Conservation (phyloP, 441 rosid genomes). For the Capsella rubella region DNA sequence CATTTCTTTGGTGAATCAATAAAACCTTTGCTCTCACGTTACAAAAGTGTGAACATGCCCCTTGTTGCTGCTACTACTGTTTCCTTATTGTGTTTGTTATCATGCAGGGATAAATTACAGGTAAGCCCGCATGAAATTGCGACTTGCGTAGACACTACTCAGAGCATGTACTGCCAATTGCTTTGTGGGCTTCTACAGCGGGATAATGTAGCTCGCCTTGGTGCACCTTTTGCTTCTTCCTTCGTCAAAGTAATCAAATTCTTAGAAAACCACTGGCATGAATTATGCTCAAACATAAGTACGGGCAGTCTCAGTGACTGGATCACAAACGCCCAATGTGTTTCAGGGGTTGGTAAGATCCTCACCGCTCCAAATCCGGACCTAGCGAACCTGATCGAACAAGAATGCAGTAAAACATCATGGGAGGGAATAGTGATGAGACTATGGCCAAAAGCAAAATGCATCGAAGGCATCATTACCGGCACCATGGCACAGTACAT, state of each 20-base stretch:
- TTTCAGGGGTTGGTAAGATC: conserved; percentile 46
- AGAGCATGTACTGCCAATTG: conserved; percentile 79
- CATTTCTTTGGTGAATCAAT: conserved; percentile 47
- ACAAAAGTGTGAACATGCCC: conserved; percentile 1
- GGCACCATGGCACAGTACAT: conserved; percentile 82
- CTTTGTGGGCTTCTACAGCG: conserved; percentile 70
- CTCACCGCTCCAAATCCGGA: conserved; percentile 51
- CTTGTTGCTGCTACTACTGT: background rate
- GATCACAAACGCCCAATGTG: conserved; percentile 60
- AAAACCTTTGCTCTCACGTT: background rate
- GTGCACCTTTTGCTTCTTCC: conserved; percentile 70
- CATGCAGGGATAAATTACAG: conserved; percentile 49
- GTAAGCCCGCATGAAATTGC: conserved; percentile 70
- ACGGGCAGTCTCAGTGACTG: conserved; percentile 64
- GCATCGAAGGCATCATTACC: conserved; percentile 64
- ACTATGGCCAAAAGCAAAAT: conserved; percentile 78
- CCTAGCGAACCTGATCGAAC: conserved; percentile 55
- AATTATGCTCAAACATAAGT: conserved; percentile 66
- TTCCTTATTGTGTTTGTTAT: conserved; percentile 1
- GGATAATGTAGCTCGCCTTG: conserved; percentile 59
- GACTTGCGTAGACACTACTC: conserved; percentile 62
- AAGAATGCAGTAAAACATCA: conserved; percentile 52
- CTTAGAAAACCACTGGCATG: conserved; percentile 68
- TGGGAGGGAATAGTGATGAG: conserved; percentile 76
- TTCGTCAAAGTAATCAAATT: conserved; percentile 65